phyloP scores from a whole-genome alignment of 257 asterid genomes.

The Nicotiana paniculata region DNA sequence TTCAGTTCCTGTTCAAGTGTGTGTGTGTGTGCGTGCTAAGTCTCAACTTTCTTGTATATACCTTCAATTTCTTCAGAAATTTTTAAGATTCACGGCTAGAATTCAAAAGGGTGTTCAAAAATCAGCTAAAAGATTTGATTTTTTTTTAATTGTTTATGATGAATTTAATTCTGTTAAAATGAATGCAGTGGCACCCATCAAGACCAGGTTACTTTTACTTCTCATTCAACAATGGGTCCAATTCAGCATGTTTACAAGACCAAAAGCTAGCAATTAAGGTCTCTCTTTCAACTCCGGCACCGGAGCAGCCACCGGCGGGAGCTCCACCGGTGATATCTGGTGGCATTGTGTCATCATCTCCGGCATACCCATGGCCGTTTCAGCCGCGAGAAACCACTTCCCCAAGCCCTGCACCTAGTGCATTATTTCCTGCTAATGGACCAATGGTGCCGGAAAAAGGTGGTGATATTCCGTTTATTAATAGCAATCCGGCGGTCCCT shows the following conservation, averaged over 20 bases:
- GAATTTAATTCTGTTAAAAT: constrained; percentile 9
- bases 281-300: constrained; percentile 25
- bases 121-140: background rate
- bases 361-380: constrained; percentile 88
- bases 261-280: constrained; percentile 66
- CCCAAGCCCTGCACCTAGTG: constrained; percentile 67
- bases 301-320: constrained; percentile 25
- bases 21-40: background rate
- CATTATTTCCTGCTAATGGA: constrained; percentile 31
- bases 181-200: constrained; percentile 75
- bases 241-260: constrained; percentile 49
- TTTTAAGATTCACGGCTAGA: background rate
- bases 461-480: constrained; percentile 67
- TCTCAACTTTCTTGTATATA: background rate
- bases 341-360: constrained; percentile 71
- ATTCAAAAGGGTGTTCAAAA: background rate
- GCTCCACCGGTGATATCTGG: constrained; percentile 54
- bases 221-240: constrained; percentile 75
- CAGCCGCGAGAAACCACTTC: constrained; percentile 46
- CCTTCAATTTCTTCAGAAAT: background rate
- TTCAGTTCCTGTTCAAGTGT: background rate
- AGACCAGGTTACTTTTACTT: constrained; percentile 79
- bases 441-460: constrained; percentile 47
- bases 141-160: background rate
- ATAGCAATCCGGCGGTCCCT: constrained; percentile 93